These are phyloP conservation scores for Malus hybrid DNA, from an alignment of 331 rosid species.

Conservation along the genomic window DNA sequence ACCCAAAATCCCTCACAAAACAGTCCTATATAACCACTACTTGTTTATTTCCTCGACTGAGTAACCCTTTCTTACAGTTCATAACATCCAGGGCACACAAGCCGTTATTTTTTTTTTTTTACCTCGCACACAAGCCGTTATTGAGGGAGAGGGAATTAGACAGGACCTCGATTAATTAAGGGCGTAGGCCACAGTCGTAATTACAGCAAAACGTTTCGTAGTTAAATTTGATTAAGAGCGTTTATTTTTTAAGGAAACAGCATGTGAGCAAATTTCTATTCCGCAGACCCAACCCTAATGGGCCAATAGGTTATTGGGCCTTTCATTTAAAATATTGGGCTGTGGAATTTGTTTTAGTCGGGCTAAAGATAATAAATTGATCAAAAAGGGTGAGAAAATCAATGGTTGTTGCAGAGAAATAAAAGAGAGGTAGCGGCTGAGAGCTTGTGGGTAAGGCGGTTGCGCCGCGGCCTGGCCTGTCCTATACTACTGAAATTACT, in stretches of 20 bases:
- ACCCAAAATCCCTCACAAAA: too few relatives aligned
- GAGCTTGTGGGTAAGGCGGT: constrained; percentile 8
- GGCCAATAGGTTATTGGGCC: neutral
- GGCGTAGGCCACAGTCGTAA: neutral
- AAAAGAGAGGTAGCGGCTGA: neutral
- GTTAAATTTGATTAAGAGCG: too few relatives aligned
- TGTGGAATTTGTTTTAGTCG: neutral
- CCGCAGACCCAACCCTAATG: neutral
- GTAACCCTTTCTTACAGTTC: too few relatives aligned
- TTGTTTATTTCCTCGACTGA: too few relatives aligned
- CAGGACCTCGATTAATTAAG: neutral
- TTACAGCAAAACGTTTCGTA: rapidly evolving
- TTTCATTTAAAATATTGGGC: neutral
- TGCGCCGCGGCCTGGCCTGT: constrained; percentile 1
- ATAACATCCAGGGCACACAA: too few relatives aligned
- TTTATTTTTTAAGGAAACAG: too few relatives aligned
- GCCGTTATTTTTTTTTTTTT: too few relatives aligned
- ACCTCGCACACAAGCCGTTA: neutral
- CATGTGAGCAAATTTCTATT: neutral
- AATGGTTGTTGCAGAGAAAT: neutral
- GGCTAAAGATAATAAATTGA: neutral
- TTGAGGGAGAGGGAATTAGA: too few relatives aligned
- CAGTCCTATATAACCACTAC: too few relatives aligned
- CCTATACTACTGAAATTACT: neutral
- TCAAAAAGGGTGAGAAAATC: neutral